Evolutionary conservation across 2,329 filamentous ascomycete genomes (phyloP).

Genomic region (Beauveria australis): DNA sequence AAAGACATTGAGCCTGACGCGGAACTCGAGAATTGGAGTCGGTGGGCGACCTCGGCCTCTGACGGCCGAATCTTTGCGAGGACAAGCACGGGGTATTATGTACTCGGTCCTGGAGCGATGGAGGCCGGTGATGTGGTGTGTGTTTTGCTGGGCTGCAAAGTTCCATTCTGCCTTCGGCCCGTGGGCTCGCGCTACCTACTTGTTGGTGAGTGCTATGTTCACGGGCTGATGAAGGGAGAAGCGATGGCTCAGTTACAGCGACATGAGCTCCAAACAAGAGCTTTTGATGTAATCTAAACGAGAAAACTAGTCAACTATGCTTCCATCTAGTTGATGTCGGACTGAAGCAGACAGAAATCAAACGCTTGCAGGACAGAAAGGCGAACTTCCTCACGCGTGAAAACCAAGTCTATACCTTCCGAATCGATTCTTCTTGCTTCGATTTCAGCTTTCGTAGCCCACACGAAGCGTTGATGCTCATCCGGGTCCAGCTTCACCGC

Average conservation of each 20-base stretch:
- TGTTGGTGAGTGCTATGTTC: not conserved
- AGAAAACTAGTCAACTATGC: not conserved
- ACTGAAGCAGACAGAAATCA: not conserved
- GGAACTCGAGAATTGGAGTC: not conserved
- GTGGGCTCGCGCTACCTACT: not conserved
- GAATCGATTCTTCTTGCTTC: not conserved
- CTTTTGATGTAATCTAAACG: not conserved
- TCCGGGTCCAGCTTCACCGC: not conserved
- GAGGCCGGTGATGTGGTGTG: not conserved
- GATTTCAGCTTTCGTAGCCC: not conserved
- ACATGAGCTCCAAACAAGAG: not conserved
- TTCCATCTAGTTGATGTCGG: not conserved
- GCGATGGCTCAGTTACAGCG: not conserved
- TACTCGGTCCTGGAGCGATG: not conserved
- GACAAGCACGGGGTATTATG: not conserved
- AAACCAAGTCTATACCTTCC: not conserved
- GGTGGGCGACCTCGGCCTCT: not conserved
- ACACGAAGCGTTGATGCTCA: not conserved
- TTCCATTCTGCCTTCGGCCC: not conserved
- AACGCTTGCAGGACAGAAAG: not conserved
- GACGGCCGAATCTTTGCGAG: not conserved
- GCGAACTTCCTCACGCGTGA: not conserved
- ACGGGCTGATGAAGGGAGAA: not conserved
- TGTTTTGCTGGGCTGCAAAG: not conserved
- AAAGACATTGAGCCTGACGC: too few species aligned